Evolutionary conservation across 176 grass and related monocot genomes (phyloP), one percentile per base, ranked within the genome.

Genomic region (Eremochloa ophiuroides): DNA sequence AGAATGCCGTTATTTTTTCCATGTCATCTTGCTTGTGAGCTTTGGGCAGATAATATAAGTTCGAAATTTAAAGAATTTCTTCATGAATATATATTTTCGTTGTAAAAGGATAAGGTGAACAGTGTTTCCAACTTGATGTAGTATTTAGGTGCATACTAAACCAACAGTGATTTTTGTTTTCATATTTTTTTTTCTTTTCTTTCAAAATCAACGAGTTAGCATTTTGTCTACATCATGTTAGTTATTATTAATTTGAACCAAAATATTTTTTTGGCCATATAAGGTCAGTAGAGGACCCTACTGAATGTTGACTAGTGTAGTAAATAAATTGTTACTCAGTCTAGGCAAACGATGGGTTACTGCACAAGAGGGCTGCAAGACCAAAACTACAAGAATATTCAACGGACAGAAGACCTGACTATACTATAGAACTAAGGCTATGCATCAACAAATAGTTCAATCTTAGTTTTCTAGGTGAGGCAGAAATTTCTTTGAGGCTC

Each of bases 121-220:
- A 29, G n/a, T 22, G 13, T 7, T 27, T 27, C 25, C 60, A 65
- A 65, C 66, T 71, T 87, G 41, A 62, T 53, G 18, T 53, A 53
- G 44, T 56, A 56, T 82, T 75, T 55, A 53, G 35, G 61, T 77
- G 58, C 56, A 81, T 50, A 66, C 9, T 82, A 59, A 22, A 48
- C 27, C 61, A 51, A 15, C 25, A 40, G 20, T 59, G 41, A 56
- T 48, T 20, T 71, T 27, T 78, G 59, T 40, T 71, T 28, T 62
- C 58, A 53, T 53, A 17, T 66, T 51, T 55, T 35, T 64, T 38
- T 22, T 47, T 17, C 12, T 2, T 44, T 63, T 72, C 8, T 9
- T 53, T 72, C 23, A 64, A 38, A n/a, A n/a, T n/a, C 26, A 37
- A 71, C 77, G n/a, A 48, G 73, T 62, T 9, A 33, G 37, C 66